Percentiles rank a stretch among this genome's conserved stretches.
phyloP scores from a whole-genome alignment of 257 asterid genomes.

The Cynanchum wilfordii region DNA sequence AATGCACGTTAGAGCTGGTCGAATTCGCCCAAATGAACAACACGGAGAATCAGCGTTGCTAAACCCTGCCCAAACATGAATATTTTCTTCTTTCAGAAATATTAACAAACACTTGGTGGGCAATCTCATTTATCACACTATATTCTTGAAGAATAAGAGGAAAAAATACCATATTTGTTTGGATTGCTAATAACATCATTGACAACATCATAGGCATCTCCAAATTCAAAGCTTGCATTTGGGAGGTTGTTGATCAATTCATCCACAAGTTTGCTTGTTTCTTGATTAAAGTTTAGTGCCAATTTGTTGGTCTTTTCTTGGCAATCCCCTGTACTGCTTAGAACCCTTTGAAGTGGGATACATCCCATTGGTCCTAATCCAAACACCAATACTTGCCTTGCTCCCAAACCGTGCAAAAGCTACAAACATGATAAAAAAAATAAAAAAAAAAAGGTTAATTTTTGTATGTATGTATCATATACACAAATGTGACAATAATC shows the following conservation, averaged over 20 bases:
- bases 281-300: slow-evolving; percentile 58
- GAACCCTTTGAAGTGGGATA: slow-evolving; percentile 83
- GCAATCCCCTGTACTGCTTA: slow-evolving; percentile 57
- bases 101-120: no score
- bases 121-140: no score
- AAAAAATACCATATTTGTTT: slow-evolving; percentile 40
- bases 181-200: slow-evolving; percentile 61
- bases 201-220: slow-evolving; percentile 91
- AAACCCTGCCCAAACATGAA: slow-evolving; percentile 44
- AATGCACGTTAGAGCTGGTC: slow-evolving; percentile 79
- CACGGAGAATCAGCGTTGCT: slow-evolving; percentile 76
- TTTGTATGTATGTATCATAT: no score
- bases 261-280: slow-evolving; percentile 34
- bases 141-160: no score
- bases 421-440: slow-evolving; percentile 1
- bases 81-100: no score
- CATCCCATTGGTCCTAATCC: slow-evolving; percentile 97
- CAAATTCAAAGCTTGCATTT: slow-evolving; percentile 60
- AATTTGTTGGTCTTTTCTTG: slow-evolving; percentile 70
- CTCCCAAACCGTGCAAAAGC: slow-evolving; percentile 72
- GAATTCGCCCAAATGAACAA: slow-evolving; percentile 73
- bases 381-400: slow-evolving; percentile 64
- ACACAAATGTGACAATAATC: no score
- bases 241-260: slow-evolving; percentile 47
- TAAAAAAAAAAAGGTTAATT: no score